Base-by-base conservation (phyloP, 345 rosid species). In the Eucalyptus brandiana region DNA sequence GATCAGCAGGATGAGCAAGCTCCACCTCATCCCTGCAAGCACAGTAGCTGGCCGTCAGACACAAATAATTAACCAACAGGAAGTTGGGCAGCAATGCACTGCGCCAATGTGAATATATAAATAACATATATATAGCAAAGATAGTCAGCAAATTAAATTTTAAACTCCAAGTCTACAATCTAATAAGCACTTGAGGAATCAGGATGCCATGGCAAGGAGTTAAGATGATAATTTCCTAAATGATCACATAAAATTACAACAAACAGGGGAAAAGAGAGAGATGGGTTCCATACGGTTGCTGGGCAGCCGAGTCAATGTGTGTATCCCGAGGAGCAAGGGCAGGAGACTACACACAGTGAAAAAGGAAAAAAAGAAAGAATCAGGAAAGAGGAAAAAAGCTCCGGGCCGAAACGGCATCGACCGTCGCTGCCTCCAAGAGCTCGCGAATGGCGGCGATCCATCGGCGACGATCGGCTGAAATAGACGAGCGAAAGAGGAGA, bases 251-350 rank as follows among this genome's bases (percentile, higher is more conserved):
- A 37, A 19, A 19, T 47, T 62, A 21, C 44, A 32, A 56, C 13
- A 4, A 47, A 56, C 15, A 18, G 45, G 45, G 47, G 83, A 44
- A 37, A 54, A 49, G 51, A 10, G 53, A 48, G 53, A 81, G 49
- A 56, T 14, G 53, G 45, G 89, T 42, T 86, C 88, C 97, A 91
- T 94, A 98, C 99, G 93, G 97, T 90, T 96, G 96, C 90, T 97
- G 99, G 45, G 91, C 16, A 48, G 50, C 98, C 88, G 94, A 3
- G 91, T 98, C 98, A 32, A 96, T 92, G 30, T 93, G 96, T 28
- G 95, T 99, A 90, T 97, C 99, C 0, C 98, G 99, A 62, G 99
- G 99, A 86, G 96, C 97, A 87, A 98, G 96, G n/a, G 99, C 99
- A 44, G 97, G 96, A 21, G 98, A 91, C 93, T 98, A 97, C 6